phyloP scores from a whole-genome alignment of 805 yeast species.

The Candida fluviatilis region DNA sequence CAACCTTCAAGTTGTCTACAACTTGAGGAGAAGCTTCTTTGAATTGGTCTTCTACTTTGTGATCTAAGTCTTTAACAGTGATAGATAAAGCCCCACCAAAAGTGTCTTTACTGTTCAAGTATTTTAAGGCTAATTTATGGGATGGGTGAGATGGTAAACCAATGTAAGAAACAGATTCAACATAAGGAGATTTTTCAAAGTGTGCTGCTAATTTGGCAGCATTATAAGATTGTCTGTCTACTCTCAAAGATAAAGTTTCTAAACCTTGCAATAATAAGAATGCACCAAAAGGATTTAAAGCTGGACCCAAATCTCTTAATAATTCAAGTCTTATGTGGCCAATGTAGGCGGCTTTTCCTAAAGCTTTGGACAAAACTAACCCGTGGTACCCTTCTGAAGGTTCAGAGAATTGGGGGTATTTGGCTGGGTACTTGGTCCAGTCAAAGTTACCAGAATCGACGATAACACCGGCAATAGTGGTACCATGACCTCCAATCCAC shows the following conservation, averaged over 20 bases:
- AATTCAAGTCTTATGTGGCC: constrained; percentile 79
- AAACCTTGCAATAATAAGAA: constrained; percentile 87
- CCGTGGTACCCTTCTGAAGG: constrained; percentile 97
- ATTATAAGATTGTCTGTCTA: constrained; percentile 85
- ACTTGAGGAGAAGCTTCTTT: constrained; percentile 76
- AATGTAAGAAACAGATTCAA: constrained; percentile 87
- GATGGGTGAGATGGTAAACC: constrained; percentile 78
- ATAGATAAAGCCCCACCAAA: constrained; percentile 88
- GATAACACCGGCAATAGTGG: constrained; percentile 87
- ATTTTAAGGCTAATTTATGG: constrained; percentile 81
- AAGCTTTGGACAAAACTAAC: constrained; percentile 70
- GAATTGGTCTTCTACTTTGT: constrained; percentile 53
- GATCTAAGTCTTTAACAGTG: constrained; percentile 60
- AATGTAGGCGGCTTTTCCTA: constrained; percentile 76
- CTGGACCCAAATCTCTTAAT: constrained; percentile 89
- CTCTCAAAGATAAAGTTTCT: constrained; percentile 90
- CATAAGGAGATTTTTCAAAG: constrained; percentile 69
- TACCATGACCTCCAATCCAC: constrained; percentile 98
- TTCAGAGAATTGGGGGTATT: constrained; percentile 85
- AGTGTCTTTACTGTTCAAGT: constrained; percentile 49
- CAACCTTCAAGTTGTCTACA: constrained; percentile 78
- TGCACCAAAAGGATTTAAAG: constrained; percentile 82
- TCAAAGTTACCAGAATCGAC: constrained; percentile 92
- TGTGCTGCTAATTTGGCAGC: constrained; percentile 75
- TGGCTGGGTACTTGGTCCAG: constrained; percentile 79